Evolutionary conservation across 2,329 filamentous ascomycete species (phyloP).

Genomic region (Epichloe aotearoae): DNA sequence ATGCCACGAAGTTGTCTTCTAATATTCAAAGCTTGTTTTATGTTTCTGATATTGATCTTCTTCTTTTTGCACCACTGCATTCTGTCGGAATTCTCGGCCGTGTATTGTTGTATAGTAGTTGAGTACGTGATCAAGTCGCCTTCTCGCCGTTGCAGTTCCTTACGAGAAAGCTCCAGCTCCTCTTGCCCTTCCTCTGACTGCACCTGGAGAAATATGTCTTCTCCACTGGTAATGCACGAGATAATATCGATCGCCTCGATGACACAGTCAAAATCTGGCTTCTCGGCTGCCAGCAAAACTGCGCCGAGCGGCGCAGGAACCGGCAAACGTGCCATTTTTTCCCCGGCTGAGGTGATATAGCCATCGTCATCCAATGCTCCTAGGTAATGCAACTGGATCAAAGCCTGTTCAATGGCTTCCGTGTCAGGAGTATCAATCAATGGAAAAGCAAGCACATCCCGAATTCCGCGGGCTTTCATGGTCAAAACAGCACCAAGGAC

Average conservation of each 20-base stretch:
- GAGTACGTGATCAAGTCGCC: conserved; percentile 53
- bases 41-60: conserved; percentile 44
- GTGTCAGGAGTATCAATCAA: conserved; percentile 70
- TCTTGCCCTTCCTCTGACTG: conserved; percentile 44
- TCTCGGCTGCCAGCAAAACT: conserved; percentile 68
- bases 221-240: conserved; percentile 47
- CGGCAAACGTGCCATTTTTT: conserved; percentile 70
- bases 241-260: conserved; percentile 78
- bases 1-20: conserved; percentile 46
- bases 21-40: conserved; percentile 49
- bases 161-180: conserved; percentile 37
- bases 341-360: conserved; percentile 58
- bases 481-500: conserved; percentile 74
- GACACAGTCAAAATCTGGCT: conserved; percentile 58
- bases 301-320: conserved; percentile 69
- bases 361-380: conserved; percentile 62
- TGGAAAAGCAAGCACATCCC: conserved; percentile 70
- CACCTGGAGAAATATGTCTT: conserved; percentile 48
- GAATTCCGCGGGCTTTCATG: conserved; percentile 83
- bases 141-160: conserved; percentile 46
- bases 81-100: conserved; percentile 41
- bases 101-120: conserved; percentile 49
- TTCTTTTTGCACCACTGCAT: conserved; percentile 45
- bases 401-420: conserved; percentile 67
- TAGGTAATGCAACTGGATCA: conserved; percentile 68